phyloP scores from a whole-genome alignment of 257 asterid genomes.

The Solanum megistacrolobum region DNA sequence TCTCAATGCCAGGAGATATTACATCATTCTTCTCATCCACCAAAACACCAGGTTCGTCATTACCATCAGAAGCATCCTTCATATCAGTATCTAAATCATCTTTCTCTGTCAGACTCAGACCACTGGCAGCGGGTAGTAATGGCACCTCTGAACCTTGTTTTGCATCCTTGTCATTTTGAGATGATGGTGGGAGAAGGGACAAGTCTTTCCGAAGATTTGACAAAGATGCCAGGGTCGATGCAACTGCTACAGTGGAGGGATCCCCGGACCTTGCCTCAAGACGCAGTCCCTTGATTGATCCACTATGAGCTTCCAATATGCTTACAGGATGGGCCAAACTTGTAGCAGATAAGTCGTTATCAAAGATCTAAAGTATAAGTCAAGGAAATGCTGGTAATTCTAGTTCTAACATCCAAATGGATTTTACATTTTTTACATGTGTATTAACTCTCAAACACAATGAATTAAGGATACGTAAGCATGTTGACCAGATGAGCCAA shows the following conservation, averaged over 20 bases:
- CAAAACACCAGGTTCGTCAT: conserved; percentile 20
- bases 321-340: conserved; percentile 46
- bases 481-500: conserved; percentile 58
- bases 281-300: conserved; percentile 54
- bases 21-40: conserved; percentile 28
- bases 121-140: conserved; percentile 51
- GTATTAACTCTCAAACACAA: neutral
- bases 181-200: conserved; percentile 51
- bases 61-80: conserved; percentile 51
- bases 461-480: conserved; percentile 74
- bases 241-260: conserved; percentile 69
- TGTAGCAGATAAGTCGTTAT: conserved; percentile 21
- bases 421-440: neutral
- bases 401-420: neutral
- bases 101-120: conserved; percentile 36
- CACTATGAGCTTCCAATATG: conserved; percentile 62
- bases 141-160: conserved; percentile 48
- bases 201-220: conserved; percentile 48
- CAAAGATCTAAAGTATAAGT: neutral
- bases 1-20: conserved; percentile 32
- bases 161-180: conserved; percentile 39
- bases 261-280: conserved; percentile 66
- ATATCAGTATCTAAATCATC: conserved; percentile 36
- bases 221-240: conserved; percentile 65
- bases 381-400: neutral